Evolutionary conservation across 331 rosid species (phyloP).

Genomic region (Prunus yedoensis): DNA sequence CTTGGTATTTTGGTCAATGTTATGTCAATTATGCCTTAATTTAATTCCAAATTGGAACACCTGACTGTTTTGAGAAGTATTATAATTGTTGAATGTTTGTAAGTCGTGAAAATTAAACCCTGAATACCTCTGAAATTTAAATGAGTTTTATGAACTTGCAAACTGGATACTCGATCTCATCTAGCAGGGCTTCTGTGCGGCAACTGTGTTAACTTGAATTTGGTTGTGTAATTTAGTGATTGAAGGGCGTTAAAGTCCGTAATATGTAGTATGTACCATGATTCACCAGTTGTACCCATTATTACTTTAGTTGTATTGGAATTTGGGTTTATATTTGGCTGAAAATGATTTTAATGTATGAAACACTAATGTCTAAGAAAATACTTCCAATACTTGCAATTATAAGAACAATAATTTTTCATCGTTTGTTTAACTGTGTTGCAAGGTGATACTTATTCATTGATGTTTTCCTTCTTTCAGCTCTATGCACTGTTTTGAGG

Average conservation of each 20-base stretch:
- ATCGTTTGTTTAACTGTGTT: slow-evolving; percentile 4
- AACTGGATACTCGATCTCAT: neutral
- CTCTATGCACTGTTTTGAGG: slow-evolving; percentile 98
- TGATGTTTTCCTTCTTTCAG: slow-evolving; percentile 43
- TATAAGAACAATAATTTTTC: neutral
- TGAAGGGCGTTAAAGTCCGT: neutral
- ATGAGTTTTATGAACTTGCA: neutral
- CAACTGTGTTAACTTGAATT: neutral
- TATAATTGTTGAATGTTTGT: neutral
- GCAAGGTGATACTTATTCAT: slow-evolving; percentile 25
- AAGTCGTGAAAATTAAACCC: neutral
- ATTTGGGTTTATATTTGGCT: neutral
- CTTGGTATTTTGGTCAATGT: neutral
- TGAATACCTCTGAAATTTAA: neutral
- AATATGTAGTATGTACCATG: too few species aligned
- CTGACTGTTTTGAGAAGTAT: neutral
- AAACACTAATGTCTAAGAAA: neutral
- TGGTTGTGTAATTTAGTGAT: neutral
- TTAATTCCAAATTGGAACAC: neutral
- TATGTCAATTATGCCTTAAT: neutral
- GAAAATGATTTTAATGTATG: neutral
- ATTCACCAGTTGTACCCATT: neutral
- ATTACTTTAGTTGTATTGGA: neutral
- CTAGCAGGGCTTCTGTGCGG: neutral
- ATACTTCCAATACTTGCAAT: neutral